Base-by-base conservation (phyloP, 768 basidiomycete species). In the Mycena haematopus region DNA sequence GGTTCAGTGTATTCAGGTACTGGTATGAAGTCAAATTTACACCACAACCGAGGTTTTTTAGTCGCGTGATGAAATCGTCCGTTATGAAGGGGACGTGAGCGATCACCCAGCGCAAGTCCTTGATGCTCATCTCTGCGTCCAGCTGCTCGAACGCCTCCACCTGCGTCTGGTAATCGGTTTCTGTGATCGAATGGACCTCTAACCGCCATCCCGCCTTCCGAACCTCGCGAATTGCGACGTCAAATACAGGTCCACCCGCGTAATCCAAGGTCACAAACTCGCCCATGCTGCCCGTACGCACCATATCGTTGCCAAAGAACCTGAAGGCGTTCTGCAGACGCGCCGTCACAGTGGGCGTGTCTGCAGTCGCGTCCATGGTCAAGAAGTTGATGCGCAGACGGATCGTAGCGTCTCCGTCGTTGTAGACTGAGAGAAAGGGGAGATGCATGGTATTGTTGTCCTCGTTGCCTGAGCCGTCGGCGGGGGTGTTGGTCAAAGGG, bases 261-360 rank as follows among this genome's bases (percentile, higher is more conserved):
- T 52, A 52, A 33, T 52, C 50, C 13, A 35, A 2, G 17, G 50
- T 52, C 19, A 52, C 50, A 22, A 52, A 52, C 21, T 52, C 50
- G 33, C 50, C 50, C 50, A 52, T 52, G 21, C 50, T 52, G 33
- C 33, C 50, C 21, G 50, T 52, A 11, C 50, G 50, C 50, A 52
- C 50, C 50, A 52, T 52, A n/a, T 52, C 50, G 21, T 52, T 52
- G 6, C 50, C 50, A 31, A 52, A 52, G 50, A 52, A 52, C 27
- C 14, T 35, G 50, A 52, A 52, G 33, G 50, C 21, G 50, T 52
- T 52, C 13, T 22, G n/a, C 33, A 52, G 33, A n/a, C 50, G 50
- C 33, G 50, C 50, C 33, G 50, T 52, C 33, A 52, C 22, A n/a
- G 50, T 52, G 10, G 50, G 50, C 50, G 50, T 52, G 50, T 52